Evolutionary conservation across 2,329 filamentous ascomycete genomes (phyloP).

Genomic region (Dendryphion nanum): DNA sequence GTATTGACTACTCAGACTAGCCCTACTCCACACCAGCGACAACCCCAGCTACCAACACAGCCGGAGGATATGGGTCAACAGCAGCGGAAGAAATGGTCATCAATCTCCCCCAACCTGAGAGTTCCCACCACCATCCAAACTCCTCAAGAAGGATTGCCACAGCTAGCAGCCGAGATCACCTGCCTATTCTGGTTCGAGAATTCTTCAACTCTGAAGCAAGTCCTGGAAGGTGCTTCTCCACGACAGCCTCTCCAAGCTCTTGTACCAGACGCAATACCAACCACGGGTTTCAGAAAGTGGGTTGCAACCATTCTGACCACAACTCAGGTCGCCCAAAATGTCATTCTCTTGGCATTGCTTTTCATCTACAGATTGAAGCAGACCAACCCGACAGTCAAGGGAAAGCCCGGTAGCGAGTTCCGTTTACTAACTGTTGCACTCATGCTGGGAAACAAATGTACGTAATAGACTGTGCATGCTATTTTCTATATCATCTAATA

Average conservation of each 20-base stretch:
- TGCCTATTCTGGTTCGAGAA: constrained; percentile 98
- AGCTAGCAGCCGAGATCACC: constrained; percentile 64
- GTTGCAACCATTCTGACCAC: constrained; percentile 86
- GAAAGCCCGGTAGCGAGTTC: constrained; percentile 91
- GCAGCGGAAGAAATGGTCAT: constrained; percentile 24
- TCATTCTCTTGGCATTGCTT: constrained; percentile 82
- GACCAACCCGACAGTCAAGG: constrained; percentile 83
- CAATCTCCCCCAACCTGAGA: constrained; percentile 35
- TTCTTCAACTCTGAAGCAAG: constrained; percentile 71
- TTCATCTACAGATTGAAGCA: constrained; percentile 94
- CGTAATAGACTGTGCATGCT: constrained; percentile 30
- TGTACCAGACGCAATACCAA: constrained; percentile 70
- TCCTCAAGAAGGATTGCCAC: constrained; percentile 40
- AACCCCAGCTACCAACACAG: constrained; percentile 2
- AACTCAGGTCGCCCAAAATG: constrained; percentile 94
- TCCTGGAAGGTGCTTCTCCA: constrained; percentile 59
- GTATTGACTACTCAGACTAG: constrained; percentile 24
- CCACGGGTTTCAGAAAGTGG: constrained; percentile 86
- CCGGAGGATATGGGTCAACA: constrained; percentile 8
- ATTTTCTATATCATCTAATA: constrained; percentile 2
- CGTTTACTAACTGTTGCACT: constrained; percentile 87
- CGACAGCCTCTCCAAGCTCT: constrained; percentile 53
- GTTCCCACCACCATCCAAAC: constrained; percentile 37
- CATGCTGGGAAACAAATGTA: constrained; percentile 98
- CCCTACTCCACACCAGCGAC: constrained; percentile 16